Conservation (phyloP, 2,329 filamentous ascomycete species). For the Alternaria hordeiaustralica region DNA sequence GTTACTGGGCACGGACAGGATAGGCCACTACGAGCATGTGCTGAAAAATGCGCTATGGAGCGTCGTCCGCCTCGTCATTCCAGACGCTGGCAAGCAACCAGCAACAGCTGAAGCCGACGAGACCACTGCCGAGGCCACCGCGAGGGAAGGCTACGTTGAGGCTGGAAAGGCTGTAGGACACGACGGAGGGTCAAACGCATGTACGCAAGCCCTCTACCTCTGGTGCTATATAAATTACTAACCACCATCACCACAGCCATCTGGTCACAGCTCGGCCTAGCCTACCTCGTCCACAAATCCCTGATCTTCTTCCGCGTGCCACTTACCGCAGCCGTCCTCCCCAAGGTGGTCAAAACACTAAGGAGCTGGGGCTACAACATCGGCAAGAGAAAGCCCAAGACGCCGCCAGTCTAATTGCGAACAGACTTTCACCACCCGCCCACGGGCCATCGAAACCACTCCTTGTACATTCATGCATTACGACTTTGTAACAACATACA, state of each 20-base stretch:
- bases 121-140: constrained; percentile 36
- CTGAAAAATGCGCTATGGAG: constrained; percentile 66
- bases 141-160: constrained; percentile 38
- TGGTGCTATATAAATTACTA: constrained; percentile 6
- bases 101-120: constrained; percentile 52
- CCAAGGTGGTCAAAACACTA: constrained; percentile 90
- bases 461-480: constrained; percentile 15
- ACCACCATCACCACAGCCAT: constrained; percentile 56
- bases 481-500: constrained; percentile 16
- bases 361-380: constrained; percentile 94
- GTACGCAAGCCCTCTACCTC: constrained; percentile 61
- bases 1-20: constrained; percentile 80
- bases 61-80: constrained; percentile 67
- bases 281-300: constrained; percentile 97
- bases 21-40: constrained; percentile 76
- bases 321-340: constrained; percentile 85
- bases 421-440: neutral
- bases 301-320: constrained; percentile 97
- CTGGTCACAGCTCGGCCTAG: constrained; percentile 87
- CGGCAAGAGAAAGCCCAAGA: constrained; percentile 70
- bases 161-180: constrained; percentile 70
- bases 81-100: constrained; percentile 60
- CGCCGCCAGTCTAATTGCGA: neutral
- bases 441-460: neutral
- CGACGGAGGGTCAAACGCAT: constrained; percentile 69